Evolutionary conservation across 805 yeast species (phyloP).

Genomic region (Suhomyces emberorum): DNA sequence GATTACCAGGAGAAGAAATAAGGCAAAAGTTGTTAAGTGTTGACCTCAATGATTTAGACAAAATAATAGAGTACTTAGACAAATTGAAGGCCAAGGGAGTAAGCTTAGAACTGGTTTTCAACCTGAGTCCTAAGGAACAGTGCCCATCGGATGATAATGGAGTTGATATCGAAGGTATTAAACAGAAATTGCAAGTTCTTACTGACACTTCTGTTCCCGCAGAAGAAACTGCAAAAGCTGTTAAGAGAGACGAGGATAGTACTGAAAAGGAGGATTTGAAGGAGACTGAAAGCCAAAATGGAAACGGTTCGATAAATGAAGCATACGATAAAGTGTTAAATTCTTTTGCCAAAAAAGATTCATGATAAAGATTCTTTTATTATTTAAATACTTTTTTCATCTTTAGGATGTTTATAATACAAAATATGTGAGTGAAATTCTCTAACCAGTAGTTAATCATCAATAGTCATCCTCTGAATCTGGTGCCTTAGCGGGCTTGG

Average conservation of each 20-base stretch:
- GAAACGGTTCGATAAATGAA: conserved; percentile 12
- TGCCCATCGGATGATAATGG: conserved; percentile 8
- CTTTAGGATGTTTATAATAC: conserved; percentile 2
- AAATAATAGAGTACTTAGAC: conserved; percentile 29
- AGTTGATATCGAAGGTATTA: conserved; percentile 11
- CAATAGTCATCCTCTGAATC: conserved; percentile 32
- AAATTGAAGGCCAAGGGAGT: conserved; percentile 32
- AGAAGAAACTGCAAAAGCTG: neutral
- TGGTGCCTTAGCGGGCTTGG: conserved; percentile 16
- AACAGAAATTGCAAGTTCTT: conserved; percentile 7
- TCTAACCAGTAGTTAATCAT: conserved; percentile 5
- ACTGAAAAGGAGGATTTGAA: neutral
- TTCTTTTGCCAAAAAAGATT: conserved; percentile 3
- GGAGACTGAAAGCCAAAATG: conserved; percentile 1
- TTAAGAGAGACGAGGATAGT: neutral
- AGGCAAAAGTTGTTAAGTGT: conserved; percentile 29
- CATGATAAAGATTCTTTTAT: neutral
- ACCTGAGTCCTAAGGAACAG: conserved; percentile 4
- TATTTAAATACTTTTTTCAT: neutral
- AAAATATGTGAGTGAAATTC: conserved; percentile 1
- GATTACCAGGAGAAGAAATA: conserved; percentile 37
- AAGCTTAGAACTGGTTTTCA: conserved; percentile 22
- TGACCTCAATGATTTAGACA: conserved; percentile 33
- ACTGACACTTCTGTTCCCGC: neutral
- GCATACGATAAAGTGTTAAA: conserved; percentile 21